Percentiles rank a stretch among this genome's conserved stretches.
phyloP scores from a whole-genome alignment of 192 early-diverging fungal species.

The Backusella mclennaniae region DNA sequence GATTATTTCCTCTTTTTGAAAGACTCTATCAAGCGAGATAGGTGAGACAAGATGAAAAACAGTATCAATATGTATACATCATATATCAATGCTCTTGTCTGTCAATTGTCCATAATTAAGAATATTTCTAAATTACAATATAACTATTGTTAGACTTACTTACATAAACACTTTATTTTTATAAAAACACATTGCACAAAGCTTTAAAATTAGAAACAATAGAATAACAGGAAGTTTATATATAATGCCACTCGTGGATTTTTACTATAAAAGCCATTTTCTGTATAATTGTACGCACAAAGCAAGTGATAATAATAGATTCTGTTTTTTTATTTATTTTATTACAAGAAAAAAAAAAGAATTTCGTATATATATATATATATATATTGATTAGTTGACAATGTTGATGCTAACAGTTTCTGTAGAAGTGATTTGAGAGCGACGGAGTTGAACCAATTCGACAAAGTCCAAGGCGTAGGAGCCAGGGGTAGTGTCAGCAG shows the following conservation, averaged over 20 bases:
- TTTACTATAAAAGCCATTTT: not conserved
- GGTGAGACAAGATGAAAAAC: too few relatives aligned
- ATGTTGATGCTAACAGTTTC: slow-evolving; percentile 30
- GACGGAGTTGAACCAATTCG: slow-evolving; percentile 18
- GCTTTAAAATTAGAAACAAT: not conserved
- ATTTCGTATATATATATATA: not conserved
- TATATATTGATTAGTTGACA: slow-evolving; percentile 9
- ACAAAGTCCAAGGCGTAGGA: slow-evolving; percentile 35
- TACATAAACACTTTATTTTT: too few relatives aligned
- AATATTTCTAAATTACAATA: too few relatives aligned
- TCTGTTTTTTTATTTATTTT: not conserved
- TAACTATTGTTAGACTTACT: too few relatives aligned
- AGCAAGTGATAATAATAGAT: not conserved
- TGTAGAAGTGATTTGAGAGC: slow-evolving; percentile 13
- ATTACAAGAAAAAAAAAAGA: not conserved
- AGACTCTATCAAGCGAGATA: too few relatives aligned
- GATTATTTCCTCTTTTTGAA: too few relatives aligned
- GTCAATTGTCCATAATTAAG: too few relatives aligned
- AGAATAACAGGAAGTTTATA: not conserved
- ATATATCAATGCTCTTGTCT: too few relatives aligned
- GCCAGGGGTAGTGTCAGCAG: slow-evolving; percentile 23
- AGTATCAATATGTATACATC: too few relatives aligned
- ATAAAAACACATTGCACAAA: not conserved
- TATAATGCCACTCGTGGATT: not conserved
- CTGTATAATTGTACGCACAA: not conserved